A percentile compares a stretch with the other conserved stretches of the same genome.
Evolutionary conservation across 2,329 filamentous ascomycete species (phyloP).

Genomic region (Cladosporium sp.): DNA sequence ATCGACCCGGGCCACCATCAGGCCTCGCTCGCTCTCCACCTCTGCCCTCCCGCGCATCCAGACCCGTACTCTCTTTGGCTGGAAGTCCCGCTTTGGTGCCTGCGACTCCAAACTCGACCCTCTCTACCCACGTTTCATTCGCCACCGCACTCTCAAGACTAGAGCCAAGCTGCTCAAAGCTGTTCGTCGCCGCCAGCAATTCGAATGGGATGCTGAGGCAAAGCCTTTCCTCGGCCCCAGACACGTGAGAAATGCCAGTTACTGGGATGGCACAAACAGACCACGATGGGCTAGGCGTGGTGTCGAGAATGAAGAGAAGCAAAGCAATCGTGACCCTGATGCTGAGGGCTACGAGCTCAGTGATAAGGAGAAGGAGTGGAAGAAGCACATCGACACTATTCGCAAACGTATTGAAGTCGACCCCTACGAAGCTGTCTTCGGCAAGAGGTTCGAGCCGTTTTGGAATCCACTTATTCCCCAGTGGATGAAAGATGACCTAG

Average conservation of each 20-base stretch:
- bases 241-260: conserved; percentile 33
- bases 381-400: conserved; percentile 36
- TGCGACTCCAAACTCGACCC: conserved; percentile 37
- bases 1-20: conserved; percentile 16
- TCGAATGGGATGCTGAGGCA: conserved; percentile 31
- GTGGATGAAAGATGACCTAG: conserved; percentile 33
- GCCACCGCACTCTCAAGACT: conserved; percentile 33
- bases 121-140: conserved; percentile 31
- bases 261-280: conserved; percentile 24
- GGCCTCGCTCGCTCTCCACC: conserved; percentile 15
- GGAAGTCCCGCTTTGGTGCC: conserved; percentile 26
- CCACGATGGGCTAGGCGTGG: conserved; percentile 22
- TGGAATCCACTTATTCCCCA: conserved; percentile 34
- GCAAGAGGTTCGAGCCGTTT: conserved; percentile 39
- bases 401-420: conserved; percentile 40
- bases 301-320: conserved; percentile 19
- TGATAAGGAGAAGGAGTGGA: conserved; percentile 32
- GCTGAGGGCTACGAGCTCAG: conserved; percentile 31
- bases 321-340: conserved; percentile 10
- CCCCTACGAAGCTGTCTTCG: conserved; percentile 47
- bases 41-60: conserved; percentile 11
- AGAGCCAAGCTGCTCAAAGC: conserved; percentile 35
- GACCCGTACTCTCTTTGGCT: conserved; percentile 31
- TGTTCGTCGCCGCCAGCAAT: conserved; percentile 32
- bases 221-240: conserved; percentile 22